A percentile compares a stretch with the other conserved stretches of the same genome.
Conservation (phyloP, 1,284 basidiomycete genomes). For the Kwoniella shivajii region DNA sequence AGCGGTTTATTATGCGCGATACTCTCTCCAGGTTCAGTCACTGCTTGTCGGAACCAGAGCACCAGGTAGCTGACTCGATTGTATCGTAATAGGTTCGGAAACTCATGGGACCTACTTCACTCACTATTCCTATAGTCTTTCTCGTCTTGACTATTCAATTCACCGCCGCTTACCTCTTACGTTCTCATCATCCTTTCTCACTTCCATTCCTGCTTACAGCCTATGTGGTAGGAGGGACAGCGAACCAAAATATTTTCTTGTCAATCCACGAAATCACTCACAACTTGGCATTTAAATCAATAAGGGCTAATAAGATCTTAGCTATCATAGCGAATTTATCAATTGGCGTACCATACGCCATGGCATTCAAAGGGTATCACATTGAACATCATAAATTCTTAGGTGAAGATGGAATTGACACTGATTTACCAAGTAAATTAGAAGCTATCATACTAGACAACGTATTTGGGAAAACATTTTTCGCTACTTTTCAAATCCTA, state of each 20-base stretch:
- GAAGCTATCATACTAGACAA: constrained; percentile 89
- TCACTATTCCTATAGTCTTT: constrained; percentile 85
- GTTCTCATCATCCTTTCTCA: constrained; percentile 68
- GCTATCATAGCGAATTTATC: constrained; percentile 90
- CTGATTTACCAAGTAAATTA: constrained; percentile 83
- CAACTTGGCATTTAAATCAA: constrained; percentile 87
- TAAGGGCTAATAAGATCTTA: constrained; percentile 79
- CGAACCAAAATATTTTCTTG: constrained; percentile 95
- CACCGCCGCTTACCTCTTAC: constrained; percentile 65
- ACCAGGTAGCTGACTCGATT: constrained; percentile 7
- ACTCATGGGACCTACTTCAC: constrained; percentile 90
- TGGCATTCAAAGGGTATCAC: constrained; percentile 97
- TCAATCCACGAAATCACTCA: constrained; percentile 99
- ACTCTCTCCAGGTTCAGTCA: too few species aligned
- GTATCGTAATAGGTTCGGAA: constrained; percentile 84
- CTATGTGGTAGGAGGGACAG: constrained; percentile 87
- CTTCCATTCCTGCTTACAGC: constrained; percentile 74
- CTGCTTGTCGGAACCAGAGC: too few species aligned
- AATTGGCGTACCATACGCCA: constrained; percentile 92
- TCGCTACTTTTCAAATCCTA: constrained; percentile 97
- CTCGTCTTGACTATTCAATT: constrained; percentile 79
- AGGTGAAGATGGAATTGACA: constrained; percentile 93
- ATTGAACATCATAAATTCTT: constrained; percentile 92
- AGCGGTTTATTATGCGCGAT: neutral
- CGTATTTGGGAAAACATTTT: constrained; percentile 96